A percentile compares a stretch with the other conserved stretches of the same genome.
Evolutionary conservation across 208 protist species (phyloP).

Genomic region (Trypanosoma caninum): DNA sequence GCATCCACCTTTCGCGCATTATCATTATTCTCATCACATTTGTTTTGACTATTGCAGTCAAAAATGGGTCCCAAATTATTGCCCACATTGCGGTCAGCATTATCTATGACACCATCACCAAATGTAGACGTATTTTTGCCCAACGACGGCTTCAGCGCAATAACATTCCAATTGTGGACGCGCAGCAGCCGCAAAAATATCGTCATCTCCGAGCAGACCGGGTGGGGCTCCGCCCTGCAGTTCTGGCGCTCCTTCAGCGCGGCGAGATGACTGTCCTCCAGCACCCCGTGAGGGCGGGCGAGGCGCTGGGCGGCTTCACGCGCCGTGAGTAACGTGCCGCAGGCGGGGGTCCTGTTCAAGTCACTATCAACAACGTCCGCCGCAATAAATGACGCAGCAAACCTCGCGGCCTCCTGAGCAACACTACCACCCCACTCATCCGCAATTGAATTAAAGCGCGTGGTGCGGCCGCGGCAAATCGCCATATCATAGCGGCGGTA

Average conservation of each 20-base stretch:
- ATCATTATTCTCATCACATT: no score
- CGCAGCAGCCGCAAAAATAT: constrained; percentile 66
- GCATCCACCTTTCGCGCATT: no score
- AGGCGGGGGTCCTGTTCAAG: constrained; percentile 45
- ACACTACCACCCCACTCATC: constrained; percentile 53
- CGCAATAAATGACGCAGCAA: constrained; percentile 37
- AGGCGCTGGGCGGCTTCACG: constrained; percentile 35
- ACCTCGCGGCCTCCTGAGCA: constrained; percentile 28
- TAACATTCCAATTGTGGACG: constrained; percentile 79
- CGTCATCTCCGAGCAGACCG: constrained; percentile 62
- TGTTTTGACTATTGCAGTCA: no score
- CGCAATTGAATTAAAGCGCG: constrained; percentile 27
- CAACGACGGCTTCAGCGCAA: constrained; percentile 21
- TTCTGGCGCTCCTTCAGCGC: constrained; percentile 60
- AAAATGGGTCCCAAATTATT: no score
- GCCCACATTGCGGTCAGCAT: no score
- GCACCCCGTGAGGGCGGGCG: constrained; percentile 32
- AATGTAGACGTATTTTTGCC: no score
- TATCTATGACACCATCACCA: no score
- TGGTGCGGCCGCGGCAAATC: constrained; percentile 6
- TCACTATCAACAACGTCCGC: constrained; percentile 67
- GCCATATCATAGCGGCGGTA: constrained; percentile 62
- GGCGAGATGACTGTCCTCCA: constrained; percentile 47
- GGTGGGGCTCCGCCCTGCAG: constrained; percentile 6
- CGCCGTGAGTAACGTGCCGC: constrained; percentile 50